Evolutionary conservation across 495 filamentous ascomycete genomes (phyloP).

Genomic region (Hypoxylon cercidicola): DNA sequence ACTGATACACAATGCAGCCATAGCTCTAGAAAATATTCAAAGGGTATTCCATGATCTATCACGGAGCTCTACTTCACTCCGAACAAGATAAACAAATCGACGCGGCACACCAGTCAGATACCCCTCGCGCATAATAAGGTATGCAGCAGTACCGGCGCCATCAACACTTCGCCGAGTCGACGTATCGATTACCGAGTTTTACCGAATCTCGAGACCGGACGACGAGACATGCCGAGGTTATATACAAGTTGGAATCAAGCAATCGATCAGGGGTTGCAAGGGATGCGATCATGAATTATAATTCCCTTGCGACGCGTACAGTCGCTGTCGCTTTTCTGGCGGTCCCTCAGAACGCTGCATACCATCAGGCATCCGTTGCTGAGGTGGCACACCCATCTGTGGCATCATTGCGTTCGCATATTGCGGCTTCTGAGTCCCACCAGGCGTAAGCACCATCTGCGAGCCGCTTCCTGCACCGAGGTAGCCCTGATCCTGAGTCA

Average conservation of each 20-base stretch:
- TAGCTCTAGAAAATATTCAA: slow-evolving; percentile 35
- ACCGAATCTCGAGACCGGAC: slow-evolving; percentile 15
- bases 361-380: slow-evolving; percentile 45
- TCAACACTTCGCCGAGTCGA: slow-evolving; percentile 14
- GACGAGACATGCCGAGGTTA: slow-evolving; percentile 37
- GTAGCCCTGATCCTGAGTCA: slow-evolving; percentile 52
- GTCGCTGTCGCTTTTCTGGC: slow-evolving; percentile 49
- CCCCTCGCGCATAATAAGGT: slow-evolving; percentile 18
- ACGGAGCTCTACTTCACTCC: slow-evolving; percentile 32
- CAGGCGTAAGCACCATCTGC: slow-evolving; percentile 58
- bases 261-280: slow-evolving; percentile 7
- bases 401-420: slow-evolving; percentile 47
- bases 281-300: slow-evolving; percentile 43
- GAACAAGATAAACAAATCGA: slow-evolving; percentile 20
- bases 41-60: slow-evolving; percentile 42
- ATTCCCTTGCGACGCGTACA: slow-evolving; percentile 52
- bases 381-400: slow-evolving; percentile 45
- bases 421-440: slow-evolving; percentile 52
- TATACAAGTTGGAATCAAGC: slow-evolving; percentile 40
- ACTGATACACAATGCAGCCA: slow-evolving; percentile 30
- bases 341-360: slow-evolving; percentile 46
- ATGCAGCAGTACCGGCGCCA: slow-evolving; percentile 22
- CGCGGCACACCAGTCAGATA: neutral
- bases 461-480: slow-evolving; percentile 51
- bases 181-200: slow-evolving; percentile 19